phyloP scores from a whole-genome alignment of 1,284 basidiomycete species.

The Laetiporus sulphureus region DNA sequence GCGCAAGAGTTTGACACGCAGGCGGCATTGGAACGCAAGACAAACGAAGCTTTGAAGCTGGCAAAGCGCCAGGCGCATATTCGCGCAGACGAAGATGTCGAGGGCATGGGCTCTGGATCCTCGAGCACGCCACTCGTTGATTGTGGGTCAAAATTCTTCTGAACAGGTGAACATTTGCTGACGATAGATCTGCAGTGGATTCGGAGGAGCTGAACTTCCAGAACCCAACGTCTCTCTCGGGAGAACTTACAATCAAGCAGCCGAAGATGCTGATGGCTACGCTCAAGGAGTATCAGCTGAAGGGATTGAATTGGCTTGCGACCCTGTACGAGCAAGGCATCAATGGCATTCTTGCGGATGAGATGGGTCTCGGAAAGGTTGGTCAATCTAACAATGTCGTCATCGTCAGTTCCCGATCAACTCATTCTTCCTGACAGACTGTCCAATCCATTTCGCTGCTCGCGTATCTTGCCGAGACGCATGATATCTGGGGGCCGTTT shows the following conservation, averaged over 20 bases:
- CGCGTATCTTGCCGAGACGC: slow-evolving; percentile 94
- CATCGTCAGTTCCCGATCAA: slow-evolving; percentile 1
- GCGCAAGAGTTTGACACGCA: slow-evolving; percentile 85
- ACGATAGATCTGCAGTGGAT: slow-evolving; percentile 73
- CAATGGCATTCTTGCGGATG: slow-evolving; percentile 96
- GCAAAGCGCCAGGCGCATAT: slow-evolving; percentile 61
- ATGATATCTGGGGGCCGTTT: slow-evolving; percentile 99
- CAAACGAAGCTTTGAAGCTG: slow-evolving; percentile 66
- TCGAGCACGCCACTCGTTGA: slow-evolving; percentile 49
- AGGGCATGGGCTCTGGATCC: slow-evolving; percentile 17
- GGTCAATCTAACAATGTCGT: slow-evolving; percentile 10
- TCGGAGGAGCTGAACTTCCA: slow-evolving; percentile 99
- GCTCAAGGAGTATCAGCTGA: slow-evolving; percentile 97
- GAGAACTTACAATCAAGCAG: slow-evolving; percentile 82
- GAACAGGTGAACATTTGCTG: no score
- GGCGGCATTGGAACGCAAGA: slow-evolving; percentile 74
- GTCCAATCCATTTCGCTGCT: slow-evolving; percentile 98
- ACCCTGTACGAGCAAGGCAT: slow-evolving; percentile 99
- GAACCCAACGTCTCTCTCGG: slow-evolving; percentile 92
- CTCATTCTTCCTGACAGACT: slow-evolving; percentile 50
- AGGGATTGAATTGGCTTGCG: slow-evolving; percentile 97
- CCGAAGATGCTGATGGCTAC: slow-evolving; percentile 97
- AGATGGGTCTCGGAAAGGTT: slow-evolving; percentile 97
- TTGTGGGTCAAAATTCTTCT: no score
- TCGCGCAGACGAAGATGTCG: slow-evolving; percentile 41